Evolutionary conservation across 2,329 filamentous ascomycete genomes (phyloP), one percentile per base, ranked within the genome.

Genomic region (Lecanoromycetidae sp.): DNA sequence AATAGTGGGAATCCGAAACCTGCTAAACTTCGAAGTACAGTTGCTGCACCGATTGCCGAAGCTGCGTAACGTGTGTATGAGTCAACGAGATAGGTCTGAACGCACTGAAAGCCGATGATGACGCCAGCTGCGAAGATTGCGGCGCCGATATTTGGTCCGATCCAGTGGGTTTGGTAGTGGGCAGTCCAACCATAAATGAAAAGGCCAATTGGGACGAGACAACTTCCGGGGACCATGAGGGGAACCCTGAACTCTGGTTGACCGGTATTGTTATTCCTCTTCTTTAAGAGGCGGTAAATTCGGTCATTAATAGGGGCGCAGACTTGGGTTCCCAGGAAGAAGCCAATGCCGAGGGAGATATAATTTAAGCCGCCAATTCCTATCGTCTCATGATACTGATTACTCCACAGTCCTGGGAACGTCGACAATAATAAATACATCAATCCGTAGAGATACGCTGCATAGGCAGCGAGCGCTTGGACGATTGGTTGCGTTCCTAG

Each of bases 191-290:
- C 76, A 53, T 79, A 80, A 57, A 72, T 68, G 52, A 77, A 74
- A 1, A 79, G 59, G 0, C 74, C 72, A 0, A 66, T 53, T 0
- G 76, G 74, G 0, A 74, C 65, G 2, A 79, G 49, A 0, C 79
- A 35, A 0, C 71, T 70, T 0, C 71, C 73, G 0, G 72, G 62
- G 9, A 76, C 57, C 60, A 78, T 72, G 2, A 80, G 63, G 0
- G 78, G 78, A 0, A 80, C 65, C n/a, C 80, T 75, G 55, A 74
- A 77, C 54, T 84, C 80, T 0, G 80, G 79, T 0, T 22, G 32
- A 4, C 65, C 66, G 12, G 60, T 46, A 26, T 57, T 62, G 48
- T 65, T 65, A 57, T 74, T 74, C 17, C 58, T 57, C 9, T 56
- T 56, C 53, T 71, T 74, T 3, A 75, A 60, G 3, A 57, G 61